Evolutionary conservation across 2,329 filamentous ascomycete genomes (phyloP), one percentile per base, ranked within the genome.

Genomic region (Cercospora janseana): DNA sequence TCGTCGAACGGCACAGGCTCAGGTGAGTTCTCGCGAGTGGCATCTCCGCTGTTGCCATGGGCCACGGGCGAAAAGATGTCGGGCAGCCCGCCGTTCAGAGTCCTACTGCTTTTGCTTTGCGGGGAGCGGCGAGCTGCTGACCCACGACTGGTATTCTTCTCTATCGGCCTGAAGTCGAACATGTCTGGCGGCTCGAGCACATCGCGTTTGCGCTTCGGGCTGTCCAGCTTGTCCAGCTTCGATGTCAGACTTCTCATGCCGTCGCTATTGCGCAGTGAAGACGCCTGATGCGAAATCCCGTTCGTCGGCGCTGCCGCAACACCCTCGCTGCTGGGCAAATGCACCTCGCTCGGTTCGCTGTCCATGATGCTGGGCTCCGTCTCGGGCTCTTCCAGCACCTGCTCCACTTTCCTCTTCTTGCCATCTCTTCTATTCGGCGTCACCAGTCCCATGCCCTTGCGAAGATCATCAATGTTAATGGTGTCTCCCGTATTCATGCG

Each of bases 401-500:
- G 72, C 34, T 40, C 51, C n/a, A 23, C 20, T 6, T 28, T 27
- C 12, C 41, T n/a, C 44, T 48, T 38, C 31, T 21, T 32, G 41
- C 38, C 46, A 55, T 46, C 35, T 50, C 66, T 40, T 52, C 41
- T 64, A 54, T 37, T 66, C 55, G 51, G 74, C 53, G 41, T 72
- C 63, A 13, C 78, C 29, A 90, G 69, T 0, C 72, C 71, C 28
- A 76, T 64, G 1, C 87, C 85, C 76, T 83, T 81, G 65, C 82
- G 83, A 29, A 78, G 64, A 55, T 77, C 76, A 12, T 77, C 74
- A 13, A 78, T 67, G 60, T 87, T 83, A 58, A 92, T 81, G 0
- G 85, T 81, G 52, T 83, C 79, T 4, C 85, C 86, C 57, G 80
- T 83, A 12, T 81, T 81, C 80, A 95, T 89, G 32, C 88, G 80